Evolutionary conservation across 176 grass and related monocot species (phyloP).

Genomic region (Ensete glaucum): DNA sequence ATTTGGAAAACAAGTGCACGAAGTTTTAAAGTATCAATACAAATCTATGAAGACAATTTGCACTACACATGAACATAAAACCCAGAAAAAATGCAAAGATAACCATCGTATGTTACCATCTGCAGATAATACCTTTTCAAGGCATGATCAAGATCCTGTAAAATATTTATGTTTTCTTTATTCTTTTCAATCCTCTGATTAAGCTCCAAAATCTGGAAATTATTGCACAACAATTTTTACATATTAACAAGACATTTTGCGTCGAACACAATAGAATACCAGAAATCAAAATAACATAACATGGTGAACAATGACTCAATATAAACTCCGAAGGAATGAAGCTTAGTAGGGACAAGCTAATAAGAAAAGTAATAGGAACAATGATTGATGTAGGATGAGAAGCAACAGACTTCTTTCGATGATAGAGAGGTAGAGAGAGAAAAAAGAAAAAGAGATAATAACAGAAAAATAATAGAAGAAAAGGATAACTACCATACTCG

Average conservation of each 20-base stretch:
- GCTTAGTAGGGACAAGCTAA: not conserved
- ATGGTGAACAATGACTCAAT: not conserved
- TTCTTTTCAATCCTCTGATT: constrained; percentile 44
- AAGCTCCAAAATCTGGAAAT: constrained; percentile 43
- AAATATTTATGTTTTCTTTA: constrained; percentile 29
- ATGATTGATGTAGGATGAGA: no score
- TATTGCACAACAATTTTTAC: not conserved
- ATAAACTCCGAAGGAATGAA: not conserved
- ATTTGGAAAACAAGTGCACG: not conserved
- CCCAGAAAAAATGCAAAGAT: not conserved
- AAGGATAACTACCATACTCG: no score
- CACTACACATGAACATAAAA: constrained; percentile 1
- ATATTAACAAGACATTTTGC: not conserved
- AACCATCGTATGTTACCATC: not conserved
- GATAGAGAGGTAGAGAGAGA: no score
- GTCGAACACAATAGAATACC: not conserved
- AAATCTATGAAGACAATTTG: constrained; percentile 1
- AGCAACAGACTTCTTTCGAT: no score
- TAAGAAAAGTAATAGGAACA: not conserved
- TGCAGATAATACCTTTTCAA: constrained; percentile 38
- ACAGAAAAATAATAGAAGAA: no score
- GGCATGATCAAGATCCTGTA: constrained; percentile 35
- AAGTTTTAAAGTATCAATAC: not conserved
- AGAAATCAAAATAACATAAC: not conserved
- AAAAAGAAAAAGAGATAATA: no score